Evolutionary conservation across 306 rosid genomes (phyloP), one percentile per base, ranked within the genome.

Genomic region (Astragalus glycyphyllos): DNA sequence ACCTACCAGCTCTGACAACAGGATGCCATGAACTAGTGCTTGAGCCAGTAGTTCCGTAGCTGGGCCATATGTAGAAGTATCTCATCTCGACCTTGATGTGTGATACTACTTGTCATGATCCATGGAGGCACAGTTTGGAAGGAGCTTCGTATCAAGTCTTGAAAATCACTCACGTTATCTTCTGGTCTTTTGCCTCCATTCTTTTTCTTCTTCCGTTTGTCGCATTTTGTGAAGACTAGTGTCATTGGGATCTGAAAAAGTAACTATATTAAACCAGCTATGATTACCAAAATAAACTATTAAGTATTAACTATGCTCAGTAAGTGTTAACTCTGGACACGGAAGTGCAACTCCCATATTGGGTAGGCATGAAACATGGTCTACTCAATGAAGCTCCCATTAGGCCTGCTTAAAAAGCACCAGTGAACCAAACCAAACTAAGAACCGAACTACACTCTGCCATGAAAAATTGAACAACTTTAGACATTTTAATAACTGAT

Each of bases 31-130:
- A 41, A 44, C 80, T 86, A 89, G 86, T 95, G 92, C 86, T 95
- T 87, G 81, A 95, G 96, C 99, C 99, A 95, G 84, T 95, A 95
- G 75, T 87, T 91, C 44, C 99, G 86, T 26, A 95, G 87, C 85
- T 91, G 99, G 47, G 97, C 95, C 87, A 95, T 95, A 62, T 95
- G 97, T 15, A 95, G 85, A 44, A 95, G 83, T 71, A 91, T 89
- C 80, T 95, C 99, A 55, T 95, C 99, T 6, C 97, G 96, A 54
- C 99, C 99, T 68, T 91, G 96, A 79, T 86, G 82, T 55, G 97
- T 89, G 49, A 91, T 81, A 64, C 92, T 95, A 81, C 99, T 95
- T 48, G 99, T 95, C 99, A 95, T 95, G 75, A 95, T 91, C 99
- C 99, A 95, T 0, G 97, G 99, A 1, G 99, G 96, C 34, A 83